A percentile compares a stretch with the other conserved stretches of the same genome.
These are phyloP conservation scores for Ophiosphaerella herpotricha DNA, from an alignment of 2,329 filamentous ascomycete genomes.

Conservation along the genomic window DNA sequence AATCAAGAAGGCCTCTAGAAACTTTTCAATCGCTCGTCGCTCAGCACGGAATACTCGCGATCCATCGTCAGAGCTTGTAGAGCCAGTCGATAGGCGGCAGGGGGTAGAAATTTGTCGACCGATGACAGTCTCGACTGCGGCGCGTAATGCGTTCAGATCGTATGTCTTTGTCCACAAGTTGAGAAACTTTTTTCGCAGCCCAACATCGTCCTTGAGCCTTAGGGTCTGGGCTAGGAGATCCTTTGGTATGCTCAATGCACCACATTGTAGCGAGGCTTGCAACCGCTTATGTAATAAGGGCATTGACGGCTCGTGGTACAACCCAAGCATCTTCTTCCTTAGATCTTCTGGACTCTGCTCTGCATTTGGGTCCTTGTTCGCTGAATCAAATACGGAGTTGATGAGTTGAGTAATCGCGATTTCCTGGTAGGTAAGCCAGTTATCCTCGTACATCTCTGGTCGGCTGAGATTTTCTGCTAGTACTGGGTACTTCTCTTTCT, in stretches of 20 bases:
- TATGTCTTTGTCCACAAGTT: slow-evolving; percentile 64
- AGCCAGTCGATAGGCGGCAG: slow-evolving; percentile 43
- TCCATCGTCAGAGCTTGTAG: slow-evolving; percentile 41
- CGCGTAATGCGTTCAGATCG: slow-evolving; percentile 54
- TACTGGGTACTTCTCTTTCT: slow-evolving; percentile 54
- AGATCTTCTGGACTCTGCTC: slow-evolving; percentile 44
- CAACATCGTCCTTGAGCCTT: slow-evolving; percentile 61
- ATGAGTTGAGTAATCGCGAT: slow-evolving; percentile 63
- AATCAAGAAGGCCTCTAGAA: slow-evolving; percentile 63
- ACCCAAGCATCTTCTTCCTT: slow-evolving; percentile 54
- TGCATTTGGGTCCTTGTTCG: slow-evolving; percentile 27
- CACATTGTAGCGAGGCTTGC: slow-evolving; percentile 63
- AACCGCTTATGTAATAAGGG: slow-evolving; percentile 60
- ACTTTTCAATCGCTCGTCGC: slow-evolving; percentile 54
- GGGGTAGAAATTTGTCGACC: slow-evolving; percentile 56
- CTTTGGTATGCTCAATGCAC: slow-evolving; percentile 61
- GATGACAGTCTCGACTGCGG: slow-evolving; percentile 62
- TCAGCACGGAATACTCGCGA: slow-evolving; percentile 42
- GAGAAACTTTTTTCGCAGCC: slow-evolving; percentile 61
- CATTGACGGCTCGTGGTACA: slow-evolving; percentile 60
- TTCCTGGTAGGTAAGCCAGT: slow-evolving; percentile 67
- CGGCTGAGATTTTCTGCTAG: slow-evolving; percentile 59
- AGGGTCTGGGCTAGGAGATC: slow-evolving; percentile 53
- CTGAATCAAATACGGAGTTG: slow-evolving; percentile 59
- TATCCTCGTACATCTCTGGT: slow-evolving; percentile 65